phyloP scores from a whole-genome alignment of 2,329 filamentous ascomycete genomes.

The Domatiomyces globalis region DNA sequence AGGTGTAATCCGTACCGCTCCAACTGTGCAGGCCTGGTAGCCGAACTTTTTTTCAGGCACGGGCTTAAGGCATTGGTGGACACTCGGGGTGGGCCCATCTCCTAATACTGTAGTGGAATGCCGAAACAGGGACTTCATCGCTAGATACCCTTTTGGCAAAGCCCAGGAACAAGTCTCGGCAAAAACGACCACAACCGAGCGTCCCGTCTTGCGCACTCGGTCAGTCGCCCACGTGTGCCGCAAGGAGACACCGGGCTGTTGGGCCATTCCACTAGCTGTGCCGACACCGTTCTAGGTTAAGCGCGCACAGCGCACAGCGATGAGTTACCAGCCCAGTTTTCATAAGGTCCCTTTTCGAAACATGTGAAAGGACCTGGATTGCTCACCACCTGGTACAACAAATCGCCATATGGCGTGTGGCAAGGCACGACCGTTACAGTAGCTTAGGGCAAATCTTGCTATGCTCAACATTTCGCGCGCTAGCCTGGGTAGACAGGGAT shows the following conservation, averaged over 20 bases:
- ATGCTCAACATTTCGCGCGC: no score
- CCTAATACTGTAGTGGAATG: neutral
- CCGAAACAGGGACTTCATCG: neutral
- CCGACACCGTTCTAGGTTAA: no score
- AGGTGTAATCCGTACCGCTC: neutral
- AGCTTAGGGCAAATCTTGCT: no score
- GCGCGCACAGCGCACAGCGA: no score
- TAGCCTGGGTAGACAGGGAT: no score
- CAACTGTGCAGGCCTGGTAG: neutral
- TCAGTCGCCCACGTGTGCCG: neutral
- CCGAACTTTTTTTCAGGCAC: neutral
- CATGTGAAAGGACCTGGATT: no score
- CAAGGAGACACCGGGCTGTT: neutral
- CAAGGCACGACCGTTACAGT: no score
- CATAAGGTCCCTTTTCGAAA: no score
- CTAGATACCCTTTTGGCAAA: neutral
- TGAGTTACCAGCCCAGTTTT: no score
- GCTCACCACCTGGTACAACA: no score
- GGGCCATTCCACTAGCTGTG: neutral
- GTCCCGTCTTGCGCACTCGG: neutral
- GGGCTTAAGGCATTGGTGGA: neutral
- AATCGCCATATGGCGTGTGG: no score
- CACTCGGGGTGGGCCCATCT: neutral
- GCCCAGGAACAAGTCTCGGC: neutral
- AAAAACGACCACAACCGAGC: neutral